Evolutionary conservation across 225 moss, liverwort and hornwort genomes (phyloP).

Genomic region (Sphagnum tenellum): DNA sequence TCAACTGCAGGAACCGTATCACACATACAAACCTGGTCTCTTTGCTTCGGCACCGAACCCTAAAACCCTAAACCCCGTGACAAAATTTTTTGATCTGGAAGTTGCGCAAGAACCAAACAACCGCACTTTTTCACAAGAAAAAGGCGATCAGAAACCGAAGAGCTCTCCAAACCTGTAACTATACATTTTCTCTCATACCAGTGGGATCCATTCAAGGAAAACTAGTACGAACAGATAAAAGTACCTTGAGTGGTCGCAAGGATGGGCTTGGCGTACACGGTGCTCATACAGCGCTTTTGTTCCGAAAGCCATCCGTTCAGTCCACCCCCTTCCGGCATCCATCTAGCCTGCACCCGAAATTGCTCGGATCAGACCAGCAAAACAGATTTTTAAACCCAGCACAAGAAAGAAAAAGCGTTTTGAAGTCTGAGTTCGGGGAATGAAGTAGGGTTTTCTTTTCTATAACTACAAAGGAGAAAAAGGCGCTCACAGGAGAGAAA

Average conservation of each 20-base stretch:
- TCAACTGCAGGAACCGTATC: too few relatives aligned
- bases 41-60: too few relatives aligned
- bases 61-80: background rate
- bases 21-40: too few relatives aligned
- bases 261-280: slow-evolving; percentile 17
- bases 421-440: too few relatives aligned
- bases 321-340: slow-evolving; percentile 10
- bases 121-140: background rate
- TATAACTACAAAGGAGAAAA: too few relatives aligned
- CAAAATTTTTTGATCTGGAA: background rate
- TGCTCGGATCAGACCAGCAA: too few relatives aligned
- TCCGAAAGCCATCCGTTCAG: slow-evolving; percentile 27
- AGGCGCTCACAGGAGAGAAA: too few relatives aligned
- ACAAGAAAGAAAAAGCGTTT: too few relatives aligned
- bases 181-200: background rate
- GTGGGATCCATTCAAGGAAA: background rate
- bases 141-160: slow-evolving; percentile 1
- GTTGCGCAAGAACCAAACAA: background rate
- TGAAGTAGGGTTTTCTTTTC: too few relatives aligned
- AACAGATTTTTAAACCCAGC: too few relatives aligned
- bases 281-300: slow-evolving; percentile 20
- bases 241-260: slow-evolving; percentile 28
- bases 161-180: background rate
- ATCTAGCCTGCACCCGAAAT: slow-evolving; percentile 11
- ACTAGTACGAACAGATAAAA: background rate